Evolutionary conservation across 805 yeast genomes (phyloP).

Genomic region (Barnettozyma sucrosica): DNA sequence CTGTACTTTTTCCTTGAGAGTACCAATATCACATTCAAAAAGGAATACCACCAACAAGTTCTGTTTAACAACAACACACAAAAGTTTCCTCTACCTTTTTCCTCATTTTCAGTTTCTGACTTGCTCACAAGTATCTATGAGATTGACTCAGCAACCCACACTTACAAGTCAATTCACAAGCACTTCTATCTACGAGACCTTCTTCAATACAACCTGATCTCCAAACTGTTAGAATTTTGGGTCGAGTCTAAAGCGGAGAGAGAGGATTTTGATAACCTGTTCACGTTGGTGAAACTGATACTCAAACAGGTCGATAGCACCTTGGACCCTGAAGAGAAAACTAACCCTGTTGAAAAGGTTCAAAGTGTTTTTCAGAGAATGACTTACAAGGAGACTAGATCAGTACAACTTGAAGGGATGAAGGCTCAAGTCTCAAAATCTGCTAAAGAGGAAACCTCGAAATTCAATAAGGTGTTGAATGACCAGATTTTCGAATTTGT

Average conservation of each 20-base stretch:
- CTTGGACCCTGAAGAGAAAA: conserved; percentile 19
- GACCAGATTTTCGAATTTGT: conserved; percentile 65
- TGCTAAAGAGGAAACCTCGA: conserved; percentile 43
- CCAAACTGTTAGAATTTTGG: conserved; percentile 58
- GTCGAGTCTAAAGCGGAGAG: conserved; percentile 49
- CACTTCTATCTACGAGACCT: conserved; percentile 46
- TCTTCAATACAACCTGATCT: conserved; percentile 51
- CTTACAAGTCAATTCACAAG: conserved; percentile 34
- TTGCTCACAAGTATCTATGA: conserved; percentile 24
- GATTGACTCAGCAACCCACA: conserved; percentile 5
- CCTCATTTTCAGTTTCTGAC: conserved; percentile 26
- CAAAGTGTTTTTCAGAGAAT: conserved; percentile 36
- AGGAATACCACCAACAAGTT: conserved; percentile 56
- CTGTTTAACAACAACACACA: conserved; percentile 57
- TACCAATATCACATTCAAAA: conserved; percentile 55
- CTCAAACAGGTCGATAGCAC: conserved; percentile 26
- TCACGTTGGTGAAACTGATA: conserved; percentile 38
- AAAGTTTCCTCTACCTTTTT: conserved; percentile 30
- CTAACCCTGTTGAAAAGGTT: conserved; percentile 37
- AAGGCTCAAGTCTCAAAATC: conserved; percentile 30
- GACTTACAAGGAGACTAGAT: conserved; percentile 46
- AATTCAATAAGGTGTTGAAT: conserved; percentile 45
- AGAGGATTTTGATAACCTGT: conserved; percentile 47
- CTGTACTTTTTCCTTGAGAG: conserved; percentile 49
- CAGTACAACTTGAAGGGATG: conserved; percentile 42